Evolutionary conservation across 371 early-diverging fungal species (phyloP).

Genomic region (Mucor mucedo): DNA sequence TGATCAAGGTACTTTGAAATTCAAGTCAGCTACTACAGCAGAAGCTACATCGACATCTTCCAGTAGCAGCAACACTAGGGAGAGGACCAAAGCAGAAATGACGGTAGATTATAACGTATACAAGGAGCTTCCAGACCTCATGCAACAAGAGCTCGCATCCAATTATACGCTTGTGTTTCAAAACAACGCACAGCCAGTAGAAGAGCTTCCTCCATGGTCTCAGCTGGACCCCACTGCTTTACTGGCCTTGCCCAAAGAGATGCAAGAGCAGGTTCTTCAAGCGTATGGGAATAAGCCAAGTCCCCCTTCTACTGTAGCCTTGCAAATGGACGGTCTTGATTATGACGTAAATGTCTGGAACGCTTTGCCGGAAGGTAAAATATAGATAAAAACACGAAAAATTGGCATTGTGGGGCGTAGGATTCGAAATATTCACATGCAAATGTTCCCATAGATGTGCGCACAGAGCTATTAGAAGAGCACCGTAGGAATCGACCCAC

Average conservation of each 20-base stretch:
- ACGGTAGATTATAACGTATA: conserved; percentile 30
- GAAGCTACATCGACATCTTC: background rate
- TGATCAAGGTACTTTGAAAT: conserved; percentile 19
- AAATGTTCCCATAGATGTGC: background rate
- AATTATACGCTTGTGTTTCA: conserved; percentile 10
- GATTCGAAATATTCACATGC: background rate
- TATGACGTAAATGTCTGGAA: conserved; percentile 34
- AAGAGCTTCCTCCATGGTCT: conserved; percentile 59
- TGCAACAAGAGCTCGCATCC: conserved; percentile 29
- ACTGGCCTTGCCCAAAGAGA: conserved; percentile 45
- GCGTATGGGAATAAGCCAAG: conserved; percentile 34
- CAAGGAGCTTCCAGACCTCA: conserved; percentile 31
- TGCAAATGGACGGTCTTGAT: background rate
- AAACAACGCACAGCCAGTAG: background rate
- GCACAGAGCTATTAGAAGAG: conserved; percentile 8
- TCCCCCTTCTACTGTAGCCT: background rate
- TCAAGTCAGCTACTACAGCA: background rate
- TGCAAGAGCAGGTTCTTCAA: conserved; percentile 45
- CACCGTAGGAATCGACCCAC: background rate
- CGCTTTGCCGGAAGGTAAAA: conserved; percentile 30
- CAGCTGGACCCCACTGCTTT: conserved; percentile 53
- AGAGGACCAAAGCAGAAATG: background rate
- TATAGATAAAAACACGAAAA: background rate
- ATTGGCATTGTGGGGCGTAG: too few species aligned
- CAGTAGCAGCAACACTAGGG: background rate